Evolutionary conservation across 176 grass and related monocot species (phyloP).

Genomic region (Phoenix dactylifera): DNA sequence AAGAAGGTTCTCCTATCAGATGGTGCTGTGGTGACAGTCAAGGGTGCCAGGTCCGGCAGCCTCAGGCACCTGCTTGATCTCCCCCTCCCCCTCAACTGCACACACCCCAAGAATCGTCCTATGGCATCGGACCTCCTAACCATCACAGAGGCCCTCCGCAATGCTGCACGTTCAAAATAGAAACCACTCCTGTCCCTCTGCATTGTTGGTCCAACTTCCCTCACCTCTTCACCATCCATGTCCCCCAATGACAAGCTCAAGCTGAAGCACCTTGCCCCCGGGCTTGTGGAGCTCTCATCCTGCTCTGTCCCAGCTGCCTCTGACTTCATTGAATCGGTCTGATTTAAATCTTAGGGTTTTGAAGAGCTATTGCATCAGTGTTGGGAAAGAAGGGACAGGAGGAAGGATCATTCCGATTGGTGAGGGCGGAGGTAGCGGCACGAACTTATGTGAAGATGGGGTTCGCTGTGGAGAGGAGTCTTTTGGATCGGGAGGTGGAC

Average conservation of each 20-base stretch:
- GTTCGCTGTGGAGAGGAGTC: slow-evolving; percentile 43
- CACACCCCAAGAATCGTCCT: slow-evolving; percentile 30
- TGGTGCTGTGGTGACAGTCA: slow-evolving; percentile 83
- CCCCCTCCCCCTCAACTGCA: slow-evolving; percentile 76
- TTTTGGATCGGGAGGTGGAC: slow-evolving; percentile 45
- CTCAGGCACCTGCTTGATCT: slow-evolving; percentile 67
- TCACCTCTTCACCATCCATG: slow-evolving; percentile 58
- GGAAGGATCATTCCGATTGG: slow-evolving; percentile 63
- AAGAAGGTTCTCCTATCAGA: slow-evolving; percentile 93
- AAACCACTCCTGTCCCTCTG: slow-evolving; percentile 78
- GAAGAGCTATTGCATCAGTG: slow-evolving; percentile 73
- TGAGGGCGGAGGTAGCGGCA: slow-evolving; percentile 49
- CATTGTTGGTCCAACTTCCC: slow-evolving; percentile 56
- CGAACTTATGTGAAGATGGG: slow-evolving; percentile 89
- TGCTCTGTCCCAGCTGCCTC: slow-evolving; percentile 32
- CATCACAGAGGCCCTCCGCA: slow-evolving; percentile 57
- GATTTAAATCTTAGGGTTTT: slow-evolving; percentile 53
- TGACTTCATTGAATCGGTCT: slow-evolving; percentile 65
- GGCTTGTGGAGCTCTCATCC: slow-evolving; percentile 73
- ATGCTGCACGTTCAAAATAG: slow-evolving; percentile 37
- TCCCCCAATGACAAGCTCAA: slow-evolving; percentile 63
- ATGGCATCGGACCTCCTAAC: slow-evolving; percentile 44
- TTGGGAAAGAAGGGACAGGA: slow-evolving; percentile 43
- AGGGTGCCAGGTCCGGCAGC: slow-evolving; percentile 75
- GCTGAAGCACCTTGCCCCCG: slow-evolving; percentile 63